Conservation (phyloP, 1,284 basidiomycete genomes). For the Marasmius sp. region DNA sequence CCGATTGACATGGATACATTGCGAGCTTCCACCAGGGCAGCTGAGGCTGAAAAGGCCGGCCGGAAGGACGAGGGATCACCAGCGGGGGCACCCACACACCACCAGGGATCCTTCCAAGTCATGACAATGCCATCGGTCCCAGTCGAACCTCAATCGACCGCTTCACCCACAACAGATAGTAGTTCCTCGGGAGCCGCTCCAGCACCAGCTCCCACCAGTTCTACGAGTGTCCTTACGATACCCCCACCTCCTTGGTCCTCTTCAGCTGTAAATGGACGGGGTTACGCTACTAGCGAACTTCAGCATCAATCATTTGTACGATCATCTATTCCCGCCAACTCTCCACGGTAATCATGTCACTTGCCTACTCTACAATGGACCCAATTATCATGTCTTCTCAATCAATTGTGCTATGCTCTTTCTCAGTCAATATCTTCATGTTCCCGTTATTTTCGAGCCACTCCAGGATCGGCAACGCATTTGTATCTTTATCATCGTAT, state of each 20-base stretch:
- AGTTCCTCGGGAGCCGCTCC: conserved; percentile 12
- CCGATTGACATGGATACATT: conserved; percentile 73
- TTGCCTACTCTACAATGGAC: background rate
- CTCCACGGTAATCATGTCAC: background rate
- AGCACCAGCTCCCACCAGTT: conserved; percentile 23
- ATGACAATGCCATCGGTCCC: conserved; percentile 33
- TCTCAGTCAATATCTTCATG: background rate
- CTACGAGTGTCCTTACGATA: conserved; percentile 31
- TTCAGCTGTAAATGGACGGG: background rate
- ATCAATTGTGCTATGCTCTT: background rate
- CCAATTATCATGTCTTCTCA: background rate
- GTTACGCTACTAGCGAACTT: conserved; percentile 22
- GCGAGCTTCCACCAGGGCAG: conserved; percentile 67
- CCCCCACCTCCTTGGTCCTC: conserved; percentile 1
- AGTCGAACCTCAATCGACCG: background rate
- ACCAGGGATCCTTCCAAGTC: conserved; percentile 58
- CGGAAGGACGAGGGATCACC: conserved; percentile 30
- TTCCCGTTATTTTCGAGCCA: background rate
- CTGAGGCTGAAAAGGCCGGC: conserved; percentile 41
- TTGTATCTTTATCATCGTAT: background rate
- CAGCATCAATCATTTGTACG: conserved; percentile 62
- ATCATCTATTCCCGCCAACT: background rate
- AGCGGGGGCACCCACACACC: conserved; percentile 30
- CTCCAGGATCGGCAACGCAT: background rate
- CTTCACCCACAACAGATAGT: conserved; percentile 13